Percentiles rank a stretch among this genome's conserved stretches.
These are phyloP conservation scores for Solanum stenotomum DNA, from an alignment of 257 asterid species.

Conservation along the genomic window DNA sequence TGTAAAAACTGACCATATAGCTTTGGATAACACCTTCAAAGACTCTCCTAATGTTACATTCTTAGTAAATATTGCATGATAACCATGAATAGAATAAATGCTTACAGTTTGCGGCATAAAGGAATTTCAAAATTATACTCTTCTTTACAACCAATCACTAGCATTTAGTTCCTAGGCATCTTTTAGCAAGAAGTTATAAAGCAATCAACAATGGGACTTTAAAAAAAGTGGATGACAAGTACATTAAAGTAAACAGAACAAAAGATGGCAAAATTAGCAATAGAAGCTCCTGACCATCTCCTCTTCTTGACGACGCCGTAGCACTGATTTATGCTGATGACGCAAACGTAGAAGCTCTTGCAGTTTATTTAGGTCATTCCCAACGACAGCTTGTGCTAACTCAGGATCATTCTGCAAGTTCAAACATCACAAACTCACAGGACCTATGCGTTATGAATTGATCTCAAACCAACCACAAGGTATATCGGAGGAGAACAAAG, in stretches of 20 bases:
- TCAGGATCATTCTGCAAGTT: slow-evolving; percentile 81
- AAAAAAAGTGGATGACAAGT: not conserved
- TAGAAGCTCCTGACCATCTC: slow-evolving; percentile 59
- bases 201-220: not conserved
- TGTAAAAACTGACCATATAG: not conserved
- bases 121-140: not conserved
- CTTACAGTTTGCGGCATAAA: not conserved
- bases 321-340: slow-evolving; percentile 56
- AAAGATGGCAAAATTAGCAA: not conserved
- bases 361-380: slow-evolving; percentile 74
- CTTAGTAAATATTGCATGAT: not conserved
- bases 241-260: not conserved
- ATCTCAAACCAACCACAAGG: not conserved
- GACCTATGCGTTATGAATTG: not conserved
- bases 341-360: slow-evolving; percentile 81
- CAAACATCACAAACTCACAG: slow-evolving; percentile 20
- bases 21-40: not conserved
- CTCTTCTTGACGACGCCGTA: slow-evolving; percentile 75
- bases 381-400: slow-evolving; percentile 88
- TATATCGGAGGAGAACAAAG: not conserved
- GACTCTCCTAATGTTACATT: not conserved
- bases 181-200: not conserved
- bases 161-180: not conserved
- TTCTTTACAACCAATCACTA: not conserved
- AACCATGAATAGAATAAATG: not conserved